These are phyloP conservation scores for Umbelopsis vinacea DNA, from an alignment of 192 early-diverging fungal genomes.

Conservation along the genomic window DNA sequence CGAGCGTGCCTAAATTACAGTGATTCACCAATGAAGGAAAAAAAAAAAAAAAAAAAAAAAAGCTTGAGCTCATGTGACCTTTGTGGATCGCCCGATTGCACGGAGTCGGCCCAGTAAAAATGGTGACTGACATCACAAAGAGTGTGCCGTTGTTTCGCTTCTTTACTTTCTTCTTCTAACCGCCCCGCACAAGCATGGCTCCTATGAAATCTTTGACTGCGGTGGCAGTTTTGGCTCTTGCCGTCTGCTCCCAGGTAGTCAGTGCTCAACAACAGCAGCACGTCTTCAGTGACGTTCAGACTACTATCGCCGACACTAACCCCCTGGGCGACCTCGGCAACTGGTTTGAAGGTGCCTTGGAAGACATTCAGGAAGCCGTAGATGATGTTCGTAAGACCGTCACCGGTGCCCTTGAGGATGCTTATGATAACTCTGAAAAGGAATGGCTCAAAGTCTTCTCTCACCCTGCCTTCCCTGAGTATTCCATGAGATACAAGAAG, in stretches of 20 bases:
- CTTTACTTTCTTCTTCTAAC: conserved; percentile 4
- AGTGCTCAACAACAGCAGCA: conserved; percentile 1
- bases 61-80: conserved; percentile 8
- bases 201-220: conserved; percentile 18
- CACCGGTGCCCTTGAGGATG: conserved; percentile 32
- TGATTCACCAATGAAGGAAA: no score
- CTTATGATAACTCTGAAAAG: conserved; percentile 38
- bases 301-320: not conserved
- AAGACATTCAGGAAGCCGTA: not conserved
- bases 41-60: not conserved
- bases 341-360: not conserved
- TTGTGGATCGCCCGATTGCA: not conserved
- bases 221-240: conserved; percentile 1
- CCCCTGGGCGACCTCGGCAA: conserved; percentile 2
- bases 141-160: not conserved
- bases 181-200: not conserved
- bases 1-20: not conserved
- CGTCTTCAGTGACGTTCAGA: not conserved
- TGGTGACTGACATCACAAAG: not conserved
- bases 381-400: conserved; percentile 14
- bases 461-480: conserved; percentile 71
- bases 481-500: conserved; percentile 74
- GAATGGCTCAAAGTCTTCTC: conserved; percentile 50
- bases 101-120: not conserved
- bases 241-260: not conserved